phyloP scores from a whole-genome alignment of 1,284 basidiomycete genomes.

The Cutaneotrichosporon dermatis region DNA sequence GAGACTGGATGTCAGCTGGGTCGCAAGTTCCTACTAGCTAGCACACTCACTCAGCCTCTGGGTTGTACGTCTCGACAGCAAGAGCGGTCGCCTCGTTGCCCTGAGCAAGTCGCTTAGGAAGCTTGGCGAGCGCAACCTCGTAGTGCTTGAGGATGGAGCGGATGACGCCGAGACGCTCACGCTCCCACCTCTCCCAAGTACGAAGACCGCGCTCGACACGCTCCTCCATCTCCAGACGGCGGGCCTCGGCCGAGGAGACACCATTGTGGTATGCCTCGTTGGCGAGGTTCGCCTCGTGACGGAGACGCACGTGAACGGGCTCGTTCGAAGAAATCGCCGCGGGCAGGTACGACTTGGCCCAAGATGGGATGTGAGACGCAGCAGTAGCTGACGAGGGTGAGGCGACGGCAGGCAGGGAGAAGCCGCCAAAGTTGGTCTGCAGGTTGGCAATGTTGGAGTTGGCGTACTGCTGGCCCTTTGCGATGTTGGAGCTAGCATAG shows the following conservation, averaged over 20 bases:
- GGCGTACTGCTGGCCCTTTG: slow-evolving; percentile 23
- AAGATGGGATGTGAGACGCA: slow-evolving; percentile 12
- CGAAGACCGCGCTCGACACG: slow-evolving; percentile 75
- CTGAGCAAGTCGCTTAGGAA: slow-evolving; percentile 62
- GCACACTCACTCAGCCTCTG: slow-evolving; percentile 62
- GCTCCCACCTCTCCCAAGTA: slow-evolving; percentile 75
- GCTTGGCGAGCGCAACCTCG: slow-evolving; percentile 66
- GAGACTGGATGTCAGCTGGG: slow-evolving; percentile 7
- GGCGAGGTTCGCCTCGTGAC: slow-evolving; percentile 71
- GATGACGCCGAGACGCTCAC: slow-evolving; percentile 71
- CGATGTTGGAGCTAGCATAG: slow-evolving; percentile 7
- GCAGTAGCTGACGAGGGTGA: slow-evolving; percentile 1
- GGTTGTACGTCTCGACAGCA: slow-evolving; percentile 74
- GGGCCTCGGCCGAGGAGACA: slow-evolving; percentile 62
- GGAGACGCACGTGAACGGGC: slow-evolving; percentile 63
- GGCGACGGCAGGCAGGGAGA: slow-evolving; percentile 2
- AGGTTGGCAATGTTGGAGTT: slow-evolving; percentile 26
- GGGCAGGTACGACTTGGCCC: slow-evolving; percentile 39
- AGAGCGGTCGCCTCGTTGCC: slow-evolving; percentile 66
- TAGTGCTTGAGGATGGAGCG: slow-evolving; percentile 81
- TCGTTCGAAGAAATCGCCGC: slow-evolving; percentile 50
- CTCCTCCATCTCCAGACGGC: slow-evolving; percentile 76
- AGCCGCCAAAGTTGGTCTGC: slow-evolving; percentile 7
- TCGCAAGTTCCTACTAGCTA: not conserved
- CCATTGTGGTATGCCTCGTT: slow-evolving; percentile 69